Evolutionary conservation across 495 filamentous ascomycete species (phyloP), one percentile per base, ranked within the genome.

Genomic region (Hypoxylon cercidicola): DNA sequence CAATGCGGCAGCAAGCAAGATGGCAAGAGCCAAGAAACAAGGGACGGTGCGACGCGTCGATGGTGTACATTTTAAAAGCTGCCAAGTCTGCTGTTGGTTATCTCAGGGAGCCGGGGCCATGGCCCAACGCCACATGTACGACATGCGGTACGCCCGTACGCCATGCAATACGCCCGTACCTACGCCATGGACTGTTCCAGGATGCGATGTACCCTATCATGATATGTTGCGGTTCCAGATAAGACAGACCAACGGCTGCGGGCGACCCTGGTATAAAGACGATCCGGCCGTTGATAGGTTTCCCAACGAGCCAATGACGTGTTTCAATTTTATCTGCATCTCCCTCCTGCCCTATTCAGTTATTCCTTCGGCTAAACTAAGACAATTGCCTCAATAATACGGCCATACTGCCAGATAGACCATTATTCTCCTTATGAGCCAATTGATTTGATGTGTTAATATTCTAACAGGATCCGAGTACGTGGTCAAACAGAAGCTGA

Each of bases 341-440:
- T 52, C 28, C 47, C 57, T 60, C 57, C 57, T 60, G 57, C 57
- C 57, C 46, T 28, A 25, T 60, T 60, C n/a, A 49, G 57, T 39
- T 41, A 52, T 16, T 13, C 28, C 4, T 4, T 43, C 40, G 40
- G 40, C 40, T 43, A 20, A 43, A 19, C 40, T 19, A n/a, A 16
- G 3, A 10, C 30, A 32, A 15, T 16, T 40, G 15, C 15, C 37
- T 40, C 12, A 16, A 16, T 40, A 15, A 16, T 40, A 5, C 37
- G 15, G 13, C 15, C 37, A 16, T 4, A 40, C 15, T 15, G 15
- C 6, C 1, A 7, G 15, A 3, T 16, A 16, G 2, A n/a, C 13
- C 6, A 5, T 16, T 10, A 11, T 32, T 28, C 25, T 7, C 7
- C 25, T 28, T 28, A 28, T 28, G 3, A 28, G 7, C 7, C 10